Conservation (phyloP, 495 filamentous ascomycete species). For the Aspergillus hancockii region DNA sequence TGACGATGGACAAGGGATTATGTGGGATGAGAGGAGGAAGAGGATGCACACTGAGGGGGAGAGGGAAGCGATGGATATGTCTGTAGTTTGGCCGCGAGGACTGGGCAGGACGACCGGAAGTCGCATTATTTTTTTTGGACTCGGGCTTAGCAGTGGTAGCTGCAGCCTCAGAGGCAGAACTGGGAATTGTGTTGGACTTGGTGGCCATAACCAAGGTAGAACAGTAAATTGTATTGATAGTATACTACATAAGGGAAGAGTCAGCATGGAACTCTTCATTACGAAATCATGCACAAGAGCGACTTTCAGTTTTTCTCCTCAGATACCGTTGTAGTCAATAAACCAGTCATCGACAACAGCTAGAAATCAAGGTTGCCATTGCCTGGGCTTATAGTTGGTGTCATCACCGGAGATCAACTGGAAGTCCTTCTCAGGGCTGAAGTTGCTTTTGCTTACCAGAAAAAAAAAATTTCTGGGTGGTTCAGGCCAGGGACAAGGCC, state of each 20-base stretch:
- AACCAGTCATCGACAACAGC: conserved; percentile 70
- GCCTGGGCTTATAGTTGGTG: conserved; percentile 52
- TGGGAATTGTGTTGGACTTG: conserved; percentile 11
- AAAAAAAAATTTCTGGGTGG: conserved; percentile 19
- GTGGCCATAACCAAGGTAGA: conserved; percentile 17
- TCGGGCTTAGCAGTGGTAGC: conserved; percentile 16
- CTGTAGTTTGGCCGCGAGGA: conserved; percentile 66
- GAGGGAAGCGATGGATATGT: conserved; percentile 73
- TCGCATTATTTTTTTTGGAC: conserved; percentile 12
- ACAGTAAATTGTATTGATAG: conserved; percentile 12
- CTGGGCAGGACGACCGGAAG: conserved; percentile 36
- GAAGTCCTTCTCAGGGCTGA: conserved; percentile 17
- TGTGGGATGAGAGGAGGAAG: conserved; percentile 85
- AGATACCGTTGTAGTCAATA: conserved; percentile 99
- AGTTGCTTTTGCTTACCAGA: conserved; percentile 29
- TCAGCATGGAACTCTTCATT: conserved; percentile 28
- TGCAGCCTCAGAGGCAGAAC: conserved; percentile 20
- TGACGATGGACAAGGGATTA: conserved; percentile 85
- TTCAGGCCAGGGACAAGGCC: conserved; percentile 7
- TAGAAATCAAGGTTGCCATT: conserved; percentile 69
- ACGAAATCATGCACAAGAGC: conserved; percentile 14
- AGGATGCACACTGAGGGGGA: conserved; percentile 77
- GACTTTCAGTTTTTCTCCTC: conserved; percentile 52
- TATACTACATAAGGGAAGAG: conserved; percentile 27
- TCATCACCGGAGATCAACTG: conserved; percentile 39